A percentile compares a stretch with the other conserved stretches of the same genome.
phyloP scores from a whole-genome alignment of 1,284 basidiomycete species.

The Anthracocystis setariae region DNA sequence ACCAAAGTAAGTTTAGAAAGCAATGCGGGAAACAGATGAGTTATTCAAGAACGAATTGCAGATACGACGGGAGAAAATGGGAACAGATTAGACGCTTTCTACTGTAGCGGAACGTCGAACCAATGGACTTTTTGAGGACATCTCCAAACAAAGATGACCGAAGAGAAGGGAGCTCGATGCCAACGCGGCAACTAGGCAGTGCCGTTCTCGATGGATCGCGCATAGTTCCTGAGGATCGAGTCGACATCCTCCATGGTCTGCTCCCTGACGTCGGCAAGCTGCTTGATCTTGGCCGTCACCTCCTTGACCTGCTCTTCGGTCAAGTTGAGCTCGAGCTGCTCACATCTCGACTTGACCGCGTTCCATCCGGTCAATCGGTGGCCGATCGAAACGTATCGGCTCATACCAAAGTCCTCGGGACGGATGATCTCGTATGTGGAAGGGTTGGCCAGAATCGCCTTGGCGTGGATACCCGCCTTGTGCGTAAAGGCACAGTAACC shows the following conservation, averaged over 20 bases:
- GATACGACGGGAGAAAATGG: conserved; percentile 1
- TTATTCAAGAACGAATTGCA: too few species aligned
- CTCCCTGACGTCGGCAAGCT: conserved; percentile 95
- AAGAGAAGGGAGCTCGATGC: not conserved
- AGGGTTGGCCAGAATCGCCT: conserved; percentile 99
- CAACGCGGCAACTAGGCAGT: conserved; percentile 10
- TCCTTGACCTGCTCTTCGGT: conserved; percentile 91
- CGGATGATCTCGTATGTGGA: conserved; percentile 79
- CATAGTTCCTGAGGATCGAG: conserved; percentile 83
- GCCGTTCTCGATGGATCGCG: conserved; percentile 54
- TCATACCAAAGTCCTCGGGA: conserved; percentile 92
- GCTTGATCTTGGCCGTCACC: conserved; percentile 98
- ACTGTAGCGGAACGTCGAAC: too few species aligned
- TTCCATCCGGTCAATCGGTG: conserved; percentile 98
- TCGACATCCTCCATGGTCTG: conserved; percentile 99
- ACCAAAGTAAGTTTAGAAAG: too few species aligned
- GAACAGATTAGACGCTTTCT: too few species aligned
- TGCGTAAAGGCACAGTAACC: conserved; percentile 99
- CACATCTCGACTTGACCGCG: conserved; percentile 97
- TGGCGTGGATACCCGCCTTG: conserved; percentile 99
- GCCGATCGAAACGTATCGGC: conserved; percentile 97
- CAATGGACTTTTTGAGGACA: too few species aligned
- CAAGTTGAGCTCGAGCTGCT: conserved; percentile 88
- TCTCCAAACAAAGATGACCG: too few species aligned
- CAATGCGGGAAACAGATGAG: too few species aligned